Evolutionary conservation across 139 green algal species (phyloP).

Genomic region (Trebouxia sp.): DNA sequence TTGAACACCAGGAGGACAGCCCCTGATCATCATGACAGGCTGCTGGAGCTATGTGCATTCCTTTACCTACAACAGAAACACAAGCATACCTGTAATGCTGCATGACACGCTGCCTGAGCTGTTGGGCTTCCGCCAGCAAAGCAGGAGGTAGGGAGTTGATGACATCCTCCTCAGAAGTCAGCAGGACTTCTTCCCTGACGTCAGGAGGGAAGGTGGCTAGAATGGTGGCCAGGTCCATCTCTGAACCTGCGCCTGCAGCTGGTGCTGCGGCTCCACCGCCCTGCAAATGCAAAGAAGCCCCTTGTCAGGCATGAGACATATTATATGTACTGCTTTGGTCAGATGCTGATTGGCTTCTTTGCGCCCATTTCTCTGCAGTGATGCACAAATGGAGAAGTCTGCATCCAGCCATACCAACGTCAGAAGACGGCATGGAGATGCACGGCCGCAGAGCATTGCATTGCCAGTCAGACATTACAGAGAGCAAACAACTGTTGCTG

Average conservation of each 20-base stretch:
- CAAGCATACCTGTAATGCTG: constrained; percentile 20
- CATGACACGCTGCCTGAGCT: constrained; percentile 52
- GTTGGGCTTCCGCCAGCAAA: constrained; percentile 78
- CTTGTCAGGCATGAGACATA: background rate
- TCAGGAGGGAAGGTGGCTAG: constrained; percentile 88
- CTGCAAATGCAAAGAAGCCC: constrained; percentile 6
- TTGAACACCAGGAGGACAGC: too few species aligned
- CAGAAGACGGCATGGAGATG: too few species aligned
- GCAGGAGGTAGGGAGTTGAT: constrained; percentile 78
- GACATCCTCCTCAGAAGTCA: constrained; percentile 71
- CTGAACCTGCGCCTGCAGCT: constrained; percentile 34
- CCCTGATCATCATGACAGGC: too few species aligned
- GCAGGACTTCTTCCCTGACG: constrained; percentile 82
- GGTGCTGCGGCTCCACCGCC: constrained; percentile 28
- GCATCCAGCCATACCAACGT: too few species aligned
- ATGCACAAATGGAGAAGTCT: too few species aligned
- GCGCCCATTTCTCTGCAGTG: too few species aligned
- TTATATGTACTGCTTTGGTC: too few species aligned
- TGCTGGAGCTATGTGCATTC: too few species aligned
- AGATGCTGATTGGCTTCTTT: too few species aligned
- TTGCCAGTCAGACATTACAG: too few species aligned
- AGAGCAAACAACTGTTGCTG: background rate
- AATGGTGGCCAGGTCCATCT: constrained; percentile 83
- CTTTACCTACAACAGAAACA: too few species aligned
- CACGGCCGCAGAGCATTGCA: too few species aligned